Evolutionary conservation across 306 rosid genomes (phyloP).

Genomic region (Benincasa hispida): DNA sequence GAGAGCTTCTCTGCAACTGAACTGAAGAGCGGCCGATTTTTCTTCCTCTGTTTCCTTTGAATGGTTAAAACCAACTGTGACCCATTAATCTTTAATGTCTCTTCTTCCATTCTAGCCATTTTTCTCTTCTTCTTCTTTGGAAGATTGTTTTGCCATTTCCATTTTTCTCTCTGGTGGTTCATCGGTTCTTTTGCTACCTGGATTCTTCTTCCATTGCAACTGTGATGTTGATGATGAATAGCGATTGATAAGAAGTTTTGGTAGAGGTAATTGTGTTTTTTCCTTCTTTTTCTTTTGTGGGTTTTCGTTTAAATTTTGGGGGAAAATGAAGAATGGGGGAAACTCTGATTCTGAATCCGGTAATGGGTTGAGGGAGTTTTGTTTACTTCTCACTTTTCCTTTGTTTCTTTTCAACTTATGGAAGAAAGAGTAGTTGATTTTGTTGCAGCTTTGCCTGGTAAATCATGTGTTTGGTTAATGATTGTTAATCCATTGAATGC

Average conservation of each 20-base stretch:
- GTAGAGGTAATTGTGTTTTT: neutral
- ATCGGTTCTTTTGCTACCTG: neutral
- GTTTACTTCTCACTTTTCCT: neutral
- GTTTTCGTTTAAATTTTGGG: conserved; percentile 11
- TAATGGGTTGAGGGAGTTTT: neutral
- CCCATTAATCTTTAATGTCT: conserved; percentile 7
- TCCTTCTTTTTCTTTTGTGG: neutral
- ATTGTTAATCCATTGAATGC: conserved; percentile 12
- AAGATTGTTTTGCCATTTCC: neutral
- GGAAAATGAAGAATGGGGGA: neutral
- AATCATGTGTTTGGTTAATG: neutral
- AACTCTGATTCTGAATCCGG: neutral
- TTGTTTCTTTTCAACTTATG: neutral
- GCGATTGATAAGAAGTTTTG: neutral
- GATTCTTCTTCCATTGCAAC: neutral
- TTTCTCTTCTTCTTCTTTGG: neutral
- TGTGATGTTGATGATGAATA: neutral
- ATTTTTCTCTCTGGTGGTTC: neutral
- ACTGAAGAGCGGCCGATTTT: conserved; percentile 1
- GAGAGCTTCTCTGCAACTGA: conserved; percentile 4
- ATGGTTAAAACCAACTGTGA: conserved; percentile 8
- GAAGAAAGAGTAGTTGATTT: neutral
- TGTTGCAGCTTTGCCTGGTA: neutral
- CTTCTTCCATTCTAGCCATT: neutral
- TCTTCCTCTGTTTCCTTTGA: neutral